Conservation (phyloP, 441 rosid species). For the Gossypium armourianum region DNA sequence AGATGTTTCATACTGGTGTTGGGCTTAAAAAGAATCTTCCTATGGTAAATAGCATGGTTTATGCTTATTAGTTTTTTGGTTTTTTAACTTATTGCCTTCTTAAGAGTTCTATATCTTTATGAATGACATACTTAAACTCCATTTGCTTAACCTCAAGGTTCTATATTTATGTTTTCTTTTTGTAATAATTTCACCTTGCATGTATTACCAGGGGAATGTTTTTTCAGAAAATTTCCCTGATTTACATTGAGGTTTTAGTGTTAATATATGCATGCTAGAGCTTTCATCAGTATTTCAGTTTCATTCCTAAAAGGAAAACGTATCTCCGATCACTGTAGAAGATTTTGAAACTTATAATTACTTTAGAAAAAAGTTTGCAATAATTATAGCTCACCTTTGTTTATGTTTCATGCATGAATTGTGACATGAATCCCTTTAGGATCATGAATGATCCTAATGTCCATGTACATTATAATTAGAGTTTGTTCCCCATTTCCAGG, state of each 20-base stretch:
- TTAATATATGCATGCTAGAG: neutral
- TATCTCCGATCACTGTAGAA: neutral
- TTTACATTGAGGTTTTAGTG: neutral
- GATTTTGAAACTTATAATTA: neutral
- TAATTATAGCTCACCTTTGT: neutral
- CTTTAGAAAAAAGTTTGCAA: neutral
- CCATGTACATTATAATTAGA: neutral
- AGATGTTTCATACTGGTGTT: constrained; percentile 92
- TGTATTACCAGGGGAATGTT: neutral
- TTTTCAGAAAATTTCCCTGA: neutral
- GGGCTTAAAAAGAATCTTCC: constrained; percentile 72
- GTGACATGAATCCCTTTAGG: neutral
- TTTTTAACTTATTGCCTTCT: neutral
- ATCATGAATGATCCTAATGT: constrained; percentile 6
- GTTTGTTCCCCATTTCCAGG: constrained; percentile 34
- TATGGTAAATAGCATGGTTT: constrained; percentile 38
- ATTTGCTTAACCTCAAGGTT: neutral
- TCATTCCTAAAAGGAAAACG: neutral
- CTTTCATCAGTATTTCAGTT: neutral
- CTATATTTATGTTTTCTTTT: neutral
- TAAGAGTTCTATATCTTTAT: neutral
- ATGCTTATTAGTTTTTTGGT: neutral
- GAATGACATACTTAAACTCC: neutral
- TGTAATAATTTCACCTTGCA: neutral
- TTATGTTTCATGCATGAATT: neutral